A percentile compares a stretch with the other conserved stretches of the same genome.
These are phyloP conservation scores for Casuarina cunninghamiana DNA, from an alignment of 306 rosid species.

Conservation along the genomic window DNA sequence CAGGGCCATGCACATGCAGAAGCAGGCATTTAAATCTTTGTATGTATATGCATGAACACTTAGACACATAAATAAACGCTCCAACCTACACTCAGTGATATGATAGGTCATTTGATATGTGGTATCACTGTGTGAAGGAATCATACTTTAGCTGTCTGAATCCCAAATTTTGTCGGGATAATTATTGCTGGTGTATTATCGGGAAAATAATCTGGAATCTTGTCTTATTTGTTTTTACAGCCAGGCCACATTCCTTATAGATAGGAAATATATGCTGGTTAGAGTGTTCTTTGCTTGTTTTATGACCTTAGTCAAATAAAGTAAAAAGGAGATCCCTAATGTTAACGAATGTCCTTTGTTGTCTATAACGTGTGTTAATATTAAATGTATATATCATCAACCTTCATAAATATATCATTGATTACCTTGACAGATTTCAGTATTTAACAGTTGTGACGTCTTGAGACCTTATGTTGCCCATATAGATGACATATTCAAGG, in stretches of 20 bases:
- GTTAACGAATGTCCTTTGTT: neutral
- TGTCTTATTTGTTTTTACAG: neutral
- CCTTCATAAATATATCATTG: constrained; percentile 13
- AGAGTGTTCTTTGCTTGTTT: neutral
- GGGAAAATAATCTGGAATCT: neutral
- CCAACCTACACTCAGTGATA: neutral
- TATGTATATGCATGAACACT: neutral
- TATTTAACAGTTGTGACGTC: constrained; percentile 91
- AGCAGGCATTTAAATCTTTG: neutral
- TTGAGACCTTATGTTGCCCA: constrained; percentile 94
- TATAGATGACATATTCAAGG: constrained; percentile 93
- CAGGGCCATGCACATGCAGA: constrained; percentile 3
- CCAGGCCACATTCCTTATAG: neutral
- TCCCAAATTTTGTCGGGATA: too few species aligned
- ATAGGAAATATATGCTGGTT: neutral
- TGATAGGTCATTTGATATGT: constrained; percentile 3
- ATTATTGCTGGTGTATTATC: neutral
- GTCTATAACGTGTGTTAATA: neutral
- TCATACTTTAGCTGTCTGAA: neutral
- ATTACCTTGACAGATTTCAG: constrained; percentile 66
- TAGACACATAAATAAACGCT: neutral
- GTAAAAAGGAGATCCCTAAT: neutral
- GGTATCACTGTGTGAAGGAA: constrained; percentile 4
- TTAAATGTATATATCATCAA: neutral
- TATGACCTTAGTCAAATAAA: neutral